Evolutionary conservation across 352 stramenopile genomes (phyloP).

Genomic region (Globisporangium acanthophoron): DNA sequence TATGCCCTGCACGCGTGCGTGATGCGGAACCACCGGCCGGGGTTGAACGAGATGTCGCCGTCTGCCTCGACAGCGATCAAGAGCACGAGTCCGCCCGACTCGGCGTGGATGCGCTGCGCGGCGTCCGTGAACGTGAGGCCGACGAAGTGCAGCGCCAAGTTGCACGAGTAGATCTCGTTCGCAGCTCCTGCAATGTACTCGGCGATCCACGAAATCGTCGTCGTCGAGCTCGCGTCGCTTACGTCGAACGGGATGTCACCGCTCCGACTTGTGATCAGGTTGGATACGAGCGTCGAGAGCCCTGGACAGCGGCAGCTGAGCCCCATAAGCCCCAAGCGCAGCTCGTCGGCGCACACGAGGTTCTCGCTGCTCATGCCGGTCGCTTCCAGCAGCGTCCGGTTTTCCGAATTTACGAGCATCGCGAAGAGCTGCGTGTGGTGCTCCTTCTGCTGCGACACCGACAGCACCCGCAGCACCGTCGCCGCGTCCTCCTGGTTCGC

Average conservation of each 20-base stretch:
- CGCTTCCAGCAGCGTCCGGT: conserved; percentile 69
- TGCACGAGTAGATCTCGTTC: conserved; percentile 82
- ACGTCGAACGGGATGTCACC: conserved; percentile 24
- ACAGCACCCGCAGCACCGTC: conserved; percentile 76
- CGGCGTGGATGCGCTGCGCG: conserved; percentile 55
- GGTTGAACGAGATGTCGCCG: conserved; percentile 69
- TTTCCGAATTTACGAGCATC: conserved; percentile 83
- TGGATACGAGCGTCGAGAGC: conserved; percentile 79
- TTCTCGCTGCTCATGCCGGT: conserved; percentile 65
- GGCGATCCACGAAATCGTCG: conserved; percentile 34
- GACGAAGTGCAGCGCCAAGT: conserved; percentile 44
- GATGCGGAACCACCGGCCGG: conserved; percentile 55
- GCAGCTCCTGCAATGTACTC: conserved; percentile 75
- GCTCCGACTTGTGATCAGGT: conserved; percentile 76
- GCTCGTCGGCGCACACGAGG: conserved; percentile 74
- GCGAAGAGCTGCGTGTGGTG: conserved; percentile 71
- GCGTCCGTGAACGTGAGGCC: conserved; percentile 75
- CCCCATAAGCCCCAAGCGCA: conserved; percentile 80
- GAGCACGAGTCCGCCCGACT: conserved; percentile 69
- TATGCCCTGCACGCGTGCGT: conserved; percentile 53
- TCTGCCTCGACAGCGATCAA: conserved; percentile 69
- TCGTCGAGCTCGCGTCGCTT: not conserved
- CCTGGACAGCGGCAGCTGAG: conserved; percentile 78
- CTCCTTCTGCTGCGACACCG: conserved; percentile 57
- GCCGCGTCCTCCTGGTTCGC: conserved; percentile 77